These are phyloP conservation scores for Coemansia sp. DNA, from an alignment of 192 early-diverging fungal genomes.

Conservation along the genomic window DNA sequence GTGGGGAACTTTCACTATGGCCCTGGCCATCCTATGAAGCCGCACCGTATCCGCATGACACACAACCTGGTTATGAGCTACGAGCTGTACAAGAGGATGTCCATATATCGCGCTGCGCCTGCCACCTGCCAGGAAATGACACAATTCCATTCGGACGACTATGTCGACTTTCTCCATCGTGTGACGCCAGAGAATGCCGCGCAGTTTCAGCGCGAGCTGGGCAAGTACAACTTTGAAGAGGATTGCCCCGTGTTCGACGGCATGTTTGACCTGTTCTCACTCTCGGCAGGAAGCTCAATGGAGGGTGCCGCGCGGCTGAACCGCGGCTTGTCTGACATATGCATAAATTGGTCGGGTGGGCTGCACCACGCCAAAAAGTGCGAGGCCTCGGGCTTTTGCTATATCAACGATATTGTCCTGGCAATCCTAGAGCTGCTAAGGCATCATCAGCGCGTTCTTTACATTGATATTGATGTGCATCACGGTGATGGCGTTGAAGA, in stretches of 20 bases:
- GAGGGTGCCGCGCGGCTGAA: constrained; percentile 89
- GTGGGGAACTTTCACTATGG: constrained; percentile 90
- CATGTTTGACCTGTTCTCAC: constrained; percentile 88
- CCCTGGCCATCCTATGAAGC: constrained; percentile 97
- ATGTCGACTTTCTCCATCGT: constrained; percentile 86
- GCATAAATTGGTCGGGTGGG: constrained; percentile 96
- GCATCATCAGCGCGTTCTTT: constrained; percentile 86
- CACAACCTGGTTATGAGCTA: constrained; percentile 96
- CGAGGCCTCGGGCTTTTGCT: constrained; percentile 96
- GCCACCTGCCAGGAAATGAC: constrained; percentile 93
- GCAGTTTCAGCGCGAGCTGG: constrained; percentile 62
- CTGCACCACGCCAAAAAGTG: constrained; percentile 97
- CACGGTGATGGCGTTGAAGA: constrained; percentile 99
- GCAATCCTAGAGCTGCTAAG: constrained; percentile 87
- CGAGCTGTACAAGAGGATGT: constrained; percentile 93
- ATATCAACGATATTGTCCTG: constrained; percentile 97
- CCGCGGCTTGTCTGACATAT: constrained; percentile 82
- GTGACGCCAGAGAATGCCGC: constrained; percentile 77
- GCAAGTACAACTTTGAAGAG: constrained; percentile 85
- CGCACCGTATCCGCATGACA: constrained; percentile 91
- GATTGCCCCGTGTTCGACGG: constrained; percentile 99
- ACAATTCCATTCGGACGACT: constrained; percentile 94
- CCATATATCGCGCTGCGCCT: constrained; percentile 73
- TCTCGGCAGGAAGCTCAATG: constrained; percentile 92
- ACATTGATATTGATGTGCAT: constrained; percentile 98